Conservation (phyloP, 2,329 filamentous ascomycete genomes). For the Colletotrichum falcatum region DNA sequence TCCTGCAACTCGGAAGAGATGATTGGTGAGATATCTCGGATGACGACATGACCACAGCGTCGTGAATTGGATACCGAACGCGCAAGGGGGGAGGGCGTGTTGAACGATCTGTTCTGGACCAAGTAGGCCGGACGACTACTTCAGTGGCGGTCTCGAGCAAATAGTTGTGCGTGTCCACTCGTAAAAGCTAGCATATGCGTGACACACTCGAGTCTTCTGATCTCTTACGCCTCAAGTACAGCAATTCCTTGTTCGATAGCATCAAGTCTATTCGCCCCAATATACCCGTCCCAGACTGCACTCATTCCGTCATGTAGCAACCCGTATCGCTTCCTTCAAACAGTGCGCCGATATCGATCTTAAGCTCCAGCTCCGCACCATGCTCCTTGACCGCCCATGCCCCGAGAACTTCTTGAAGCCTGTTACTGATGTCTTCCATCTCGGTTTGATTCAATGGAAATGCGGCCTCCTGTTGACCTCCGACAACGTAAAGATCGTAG, state of each 20-base stretch:
- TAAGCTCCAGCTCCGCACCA: slow-evolving; percentile 22
- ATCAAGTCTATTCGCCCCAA: background rate
- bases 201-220: background rate
- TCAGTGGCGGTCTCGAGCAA: background rate
- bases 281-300: background rate
- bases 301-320: background rate
- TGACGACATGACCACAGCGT: background rate
- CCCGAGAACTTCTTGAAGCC: slow-evolving; percentile 26
- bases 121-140: background rate
- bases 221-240: background rate
- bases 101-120: background rate
- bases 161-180: background rate
- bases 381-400: slow-evolving; percentile 23
- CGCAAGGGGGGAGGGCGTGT: too few relatives aligned
- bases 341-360: slow-evolving; percentile 38
- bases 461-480: slow-evolving; percentile 20
- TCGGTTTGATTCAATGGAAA: slow-evolving; percentile 18
- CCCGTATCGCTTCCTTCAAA: slow-evolving; percentile 4
- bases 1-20: background rate
- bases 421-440: slow-evolving; percentile 22
- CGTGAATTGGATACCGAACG: background rate
- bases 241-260: background rate
- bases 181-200: background rate
- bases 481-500: slow-evolving; percentile 27
- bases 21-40: background rate